Percentiles rank a stretch among this genome's conserved stretches.
These are phyloP conservation scores for Mycena citricolor DNA, from an alignment of 1,284 basidiomycete species.

Conservation along the genomic window DNA sequence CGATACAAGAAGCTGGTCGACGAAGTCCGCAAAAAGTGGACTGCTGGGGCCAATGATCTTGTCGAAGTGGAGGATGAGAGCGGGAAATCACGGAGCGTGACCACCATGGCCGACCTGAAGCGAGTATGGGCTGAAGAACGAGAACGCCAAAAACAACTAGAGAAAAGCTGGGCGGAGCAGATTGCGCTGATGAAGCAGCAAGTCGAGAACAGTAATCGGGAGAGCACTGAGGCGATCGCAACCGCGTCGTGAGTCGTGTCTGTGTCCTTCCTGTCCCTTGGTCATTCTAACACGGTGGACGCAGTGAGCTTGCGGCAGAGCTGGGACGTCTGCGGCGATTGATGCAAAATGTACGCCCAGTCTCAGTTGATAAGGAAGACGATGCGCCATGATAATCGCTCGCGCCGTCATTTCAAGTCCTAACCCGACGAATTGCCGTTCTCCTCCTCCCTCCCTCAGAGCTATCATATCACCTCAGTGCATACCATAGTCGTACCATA, in stretches of 20 bases:
- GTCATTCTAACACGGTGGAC: no score
- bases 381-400: no score
- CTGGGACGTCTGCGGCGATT: slow-evolving; percentile 65
- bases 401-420: no score
- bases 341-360: slow-evolving; percentile 46
- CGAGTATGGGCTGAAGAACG: slow-evolving; percentile 40
- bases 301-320: slow-evolving; percentile 24
- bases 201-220: slow-evolving; percentile 52
- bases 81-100: no score
- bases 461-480: no score
- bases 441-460: no score
- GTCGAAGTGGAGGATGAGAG: no score
- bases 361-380: slow-evolving; percentile 8
- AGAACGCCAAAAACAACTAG: slow-evolving; percentile 47
- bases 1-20: slow-evolving; percentile 64
- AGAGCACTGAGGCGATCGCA: slow-evolving; percentile 53
- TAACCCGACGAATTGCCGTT: no score
- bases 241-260: slow-evolving; percentile 56
- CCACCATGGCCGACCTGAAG: slow-evolving; percentile 51
- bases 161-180: slow-evolving; percentile 49
- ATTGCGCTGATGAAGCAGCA: slow-evolving; percentile 48
- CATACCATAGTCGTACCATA: no score
- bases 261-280: no score
- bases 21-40: no score
- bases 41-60: slow-evolving; percentile 48